phyloP scores from a whole-genome alignment of 495 filamentous ascomycete genomes.

The Hypoxylon trugodes region DNA sequence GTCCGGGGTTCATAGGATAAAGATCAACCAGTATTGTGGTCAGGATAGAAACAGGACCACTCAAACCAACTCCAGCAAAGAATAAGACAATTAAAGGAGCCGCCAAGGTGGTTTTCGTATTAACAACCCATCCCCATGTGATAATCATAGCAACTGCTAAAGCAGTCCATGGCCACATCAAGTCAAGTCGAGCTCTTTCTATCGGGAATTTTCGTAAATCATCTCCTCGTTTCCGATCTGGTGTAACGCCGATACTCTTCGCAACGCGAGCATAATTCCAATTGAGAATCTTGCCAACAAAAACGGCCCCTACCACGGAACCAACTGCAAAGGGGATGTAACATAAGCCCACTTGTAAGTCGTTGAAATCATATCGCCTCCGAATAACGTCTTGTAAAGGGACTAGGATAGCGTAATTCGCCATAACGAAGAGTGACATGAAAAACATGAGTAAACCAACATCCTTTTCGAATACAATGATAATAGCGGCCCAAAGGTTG shows the following conservation, averaged over 20 bases:
- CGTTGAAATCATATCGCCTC: not conserved
- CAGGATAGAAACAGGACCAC: not conserved
- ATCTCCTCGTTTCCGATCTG: not conserved
- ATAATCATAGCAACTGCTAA: not conserved
- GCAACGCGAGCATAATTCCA: constrained; percentile 8
- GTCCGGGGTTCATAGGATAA: constrained; percentile 8
- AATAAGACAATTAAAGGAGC: not conserved
- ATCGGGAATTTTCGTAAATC: constrained; percentile 4
- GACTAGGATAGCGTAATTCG: constrained; percentile 1
- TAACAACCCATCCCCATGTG: constrained; percentile 1
- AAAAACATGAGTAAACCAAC: constrained; percentile 1
- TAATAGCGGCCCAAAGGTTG: constrained; percentile 1
- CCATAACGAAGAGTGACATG: constrained; percentile 1
- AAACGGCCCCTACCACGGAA: not conserved
- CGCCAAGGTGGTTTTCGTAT: not conserved
- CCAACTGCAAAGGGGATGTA: constrained; percentile 4
- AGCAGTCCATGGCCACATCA: constrained; percentile 1
- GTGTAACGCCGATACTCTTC: not conserved
- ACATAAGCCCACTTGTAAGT: constrained; percentile 2
- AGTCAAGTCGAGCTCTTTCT: not conserved
- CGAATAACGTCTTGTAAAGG: not conserved
- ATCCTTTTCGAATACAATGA: constrained; percentile 5
- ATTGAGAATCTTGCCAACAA: not conserved
- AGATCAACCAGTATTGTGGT: constrained; percentile 10
- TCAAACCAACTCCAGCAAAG: not conserved